Base-by-base conservation (phyloP, 805 yeast genomes). In the Nakazawaea pomicola region DNA sequence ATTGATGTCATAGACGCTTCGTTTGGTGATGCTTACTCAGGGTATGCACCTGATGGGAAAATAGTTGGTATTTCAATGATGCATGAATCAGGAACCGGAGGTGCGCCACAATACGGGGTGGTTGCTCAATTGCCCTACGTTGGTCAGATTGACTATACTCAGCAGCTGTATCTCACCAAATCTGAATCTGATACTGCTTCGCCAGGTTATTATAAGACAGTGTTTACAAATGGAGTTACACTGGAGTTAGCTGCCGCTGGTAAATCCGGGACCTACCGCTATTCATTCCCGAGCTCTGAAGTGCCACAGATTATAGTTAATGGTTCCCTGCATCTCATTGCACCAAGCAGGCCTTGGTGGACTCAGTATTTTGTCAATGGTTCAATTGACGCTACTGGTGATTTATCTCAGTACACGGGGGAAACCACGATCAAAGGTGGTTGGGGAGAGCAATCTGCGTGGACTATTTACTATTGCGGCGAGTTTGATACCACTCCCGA, bases 21-120 rank as follows among this genome's bases (percentile, higher is more conserved):
- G 6, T 16, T 36, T 23, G 61, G 61, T 7, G 60, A 61, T 43
- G 57, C 64, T 11, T 61, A 56, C 38, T 52, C 65, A 12, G 68
- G 68, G 4, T 64, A 56, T 45, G 57, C 60, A 1, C 51, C 55
- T 1, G 57, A 54, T 36, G 65, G 64, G 7, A 36, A 47, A 7
- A 48, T 64, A n/a, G 45, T 51, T 25, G 67, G 62, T 6, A 49
- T 64, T 28, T 59, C 65, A 1, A 55, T 62, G 62, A 54, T 64
- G 60, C 69, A 64, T 46, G 67, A 61, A 36, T 53, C 59, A 3
- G 69, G 69, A 4, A 62, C 65, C 4, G 69, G 68, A n/a, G 67
- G 67, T 4, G 57, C 66, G 4, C 66, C 67, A 1, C 55, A 58
- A 29, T 61, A 61, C 37, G 65, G 67, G 11, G 57, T 60, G 8